phyloP scores from a whole-genome alignment of 495 filamentous ascomycete species.

The Podospora fimiseda region DNA sequence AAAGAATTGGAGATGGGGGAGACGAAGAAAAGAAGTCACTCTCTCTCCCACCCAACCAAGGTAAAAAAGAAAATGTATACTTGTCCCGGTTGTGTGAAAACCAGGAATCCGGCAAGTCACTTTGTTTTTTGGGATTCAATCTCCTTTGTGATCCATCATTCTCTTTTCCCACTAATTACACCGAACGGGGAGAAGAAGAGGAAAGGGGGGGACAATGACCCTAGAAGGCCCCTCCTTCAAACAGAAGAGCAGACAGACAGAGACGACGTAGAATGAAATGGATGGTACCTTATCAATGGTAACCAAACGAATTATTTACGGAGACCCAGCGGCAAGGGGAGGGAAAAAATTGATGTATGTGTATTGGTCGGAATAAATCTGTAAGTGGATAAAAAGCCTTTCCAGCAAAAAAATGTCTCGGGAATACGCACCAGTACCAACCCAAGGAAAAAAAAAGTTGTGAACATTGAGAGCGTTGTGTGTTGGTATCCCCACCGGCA shows the following conservation, averaged over 20 bases:
- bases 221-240: conserved; percentile 3
- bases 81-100: no score
- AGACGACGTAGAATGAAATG: no score
- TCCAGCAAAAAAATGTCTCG: conserved; percentile 39
- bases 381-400: background rate
- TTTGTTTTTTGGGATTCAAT: conserved; percentile 33
- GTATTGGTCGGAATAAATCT: background rate
- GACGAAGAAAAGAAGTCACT: background rate
- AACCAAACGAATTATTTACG: no score
- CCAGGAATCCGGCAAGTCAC: conserved; percentile 4
- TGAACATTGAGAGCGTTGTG: no score
- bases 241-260: no score
- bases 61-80: no score
- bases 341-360: background rate
- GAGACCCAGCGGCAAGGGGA: background rate
- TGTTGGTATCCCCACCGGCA: conserved; percentile 9
- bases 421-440: conserved; percentile 36
- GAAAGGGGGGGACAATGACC: conserved; percentile 38
- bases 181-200: no score
- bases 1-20: no score
- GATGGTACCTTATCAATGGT: conserved; percentile 27
- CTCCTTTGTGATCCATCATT: conserved; percentile 30
- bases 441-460: conserved; percentile 23
- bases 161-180: conserved; percentile 19
- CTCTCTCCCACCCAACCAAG: no score